A percentile compares a stretch with the other conserved stretches of the same genome.
Conservation (phyloP, 441 rosid species). For the Arabidopsis hybrid region DNA sequence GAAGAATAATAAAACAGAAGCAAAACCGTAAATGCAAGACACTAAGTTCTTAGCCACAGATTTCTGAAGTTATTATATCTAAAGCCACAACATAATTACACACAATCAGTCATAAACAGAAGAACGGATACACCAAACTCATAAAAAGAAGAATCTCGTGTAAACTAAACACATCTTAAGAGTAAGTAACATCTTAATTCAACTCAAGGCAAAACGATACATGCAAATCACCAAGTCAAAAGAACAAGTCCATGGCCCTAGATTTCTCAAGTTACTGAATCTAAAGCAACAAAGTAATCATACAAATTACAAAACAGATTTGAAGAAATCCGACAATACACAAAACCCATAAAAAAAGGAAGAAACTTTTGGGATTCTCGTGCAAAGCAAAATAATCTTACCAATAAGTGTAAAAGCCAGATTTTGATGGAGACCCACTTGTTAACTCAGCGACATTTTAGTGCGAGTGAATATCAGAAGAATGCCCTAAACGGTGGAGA, state of each 20-base stretch:
- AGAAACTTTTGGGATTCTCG: not conserved
- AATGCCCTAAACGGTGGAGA: constrained; percentile 9
- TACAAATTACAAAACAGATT: constrained; percentile 9
- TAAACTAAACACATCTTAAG: not conserved
- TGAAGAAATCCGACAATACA: not conserved
- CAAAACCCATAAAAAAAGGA: constrained; percentile 4
- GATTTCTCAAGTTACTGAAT: not conserved
- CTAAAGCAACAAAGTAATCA: constrained; percentile 13
- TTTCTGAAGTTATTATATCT: not conserved
- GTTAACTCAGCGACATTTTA: not conserved
- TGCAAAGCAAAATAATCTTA: constrained; percentile 4
- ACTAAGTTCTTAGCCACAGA: not conserved
- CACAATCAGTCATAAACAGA: constrained; percentile 9
- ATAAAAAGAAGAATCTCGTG: not conserved
- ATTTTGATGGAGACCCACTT: constrained; percentile 12
- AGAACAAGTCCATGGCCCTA: not conserved
- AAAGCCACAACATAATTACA: not conserved
- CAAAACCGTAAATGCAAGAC: constrained; percentile 18
- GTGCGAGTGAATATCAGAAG: not conserved
- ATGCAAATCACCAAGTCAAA: constrained; percentile 10
- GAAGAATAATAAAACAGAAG: not conserved
- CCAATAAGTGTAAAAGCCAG: constrained; percentile 5
- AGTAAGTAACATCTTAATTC: constrained; percentile 4
- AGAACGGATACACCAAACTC: not conserved
- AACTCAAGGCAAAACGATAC: not conserved